These are phyloP conservation scores for Candida lessepsii DNA, from an alignment of 805 yeast species.

Conservation along the genomic window DNA sequence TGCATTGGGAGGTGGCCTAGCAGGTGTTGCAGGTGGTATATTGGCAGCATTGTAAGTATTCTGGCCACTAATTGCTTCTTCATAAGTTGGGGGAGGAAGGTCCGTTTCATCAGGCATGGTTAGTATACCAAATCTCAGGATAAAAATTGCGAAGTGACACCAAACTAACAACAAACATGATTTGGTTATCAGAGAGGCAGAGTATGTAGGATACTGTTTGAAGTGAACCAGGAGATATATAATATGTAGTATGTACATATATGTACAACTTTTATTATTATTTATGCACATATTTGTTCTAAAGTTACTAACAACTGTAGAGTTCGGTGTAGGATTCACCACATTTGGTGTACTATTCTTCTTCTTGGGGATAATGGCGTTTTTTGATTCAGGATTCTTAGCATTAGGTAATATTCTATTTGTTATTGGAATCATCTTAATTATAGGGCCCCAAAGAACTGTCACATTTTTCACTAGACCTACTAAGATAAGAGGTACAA, in stretches of 20 bases:
- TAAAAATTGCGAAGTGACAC: slow-evolving; percentile 2
- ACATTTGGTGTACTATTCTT: slow-evolving; percentile 81
- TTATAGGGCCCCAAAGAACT: slow-evolving; percentile 87
- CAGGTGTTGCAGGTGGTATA: slow-evolving; percentile 15
- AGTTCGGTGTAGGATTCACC: slow-evolving; percentile 90
- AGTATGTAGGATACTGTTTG: slow-evolving; percentile 44
- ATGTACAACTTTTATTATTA: too few relatives aligned
- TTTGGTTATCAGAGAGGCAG: slow-evolving; percentile 77
- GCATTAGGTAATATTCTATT: slow-evolving; percentile 87
- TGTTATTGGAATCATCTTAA: slow-evolving; percentile 75
- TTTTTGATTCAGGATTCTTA: slow-evolving; percentile 84
- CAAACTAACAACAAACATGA: slow-evolving; percentile 29
- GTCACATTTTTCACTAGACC: slow-evolving; percentile 82
- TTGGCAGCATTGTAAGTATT: slow-evolving; percentile 9
- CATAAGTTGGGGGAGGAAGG: slow-evolving; percentile 46
- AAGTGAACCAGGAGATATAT: not conserved
- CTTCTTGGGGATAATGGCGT: slow-evolving; percentile 75
- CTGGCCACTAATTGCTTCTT: slow-evolving; percentile 35
- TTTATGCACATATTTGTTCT: too few relatives aligned
- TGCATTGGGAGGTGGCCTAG: slow-evolving; percentile 9
- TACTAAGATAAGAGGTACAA: slow-evolving; percentile 78
- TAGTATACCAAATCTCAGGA: not conserved
- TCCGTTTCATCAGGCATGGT: slow-evolving; percentile 1
- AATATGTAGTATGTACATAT: too few relatives aligned
- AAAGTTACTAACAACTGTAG: slow-evolving; percentile 39